A percentile compares a stretch with the other conserved stretches of the same genome.
Evolutionary conservation across 108 stramenopile species (phyloP).

Genomic region (Cyclotella distinguenda): DNA sequence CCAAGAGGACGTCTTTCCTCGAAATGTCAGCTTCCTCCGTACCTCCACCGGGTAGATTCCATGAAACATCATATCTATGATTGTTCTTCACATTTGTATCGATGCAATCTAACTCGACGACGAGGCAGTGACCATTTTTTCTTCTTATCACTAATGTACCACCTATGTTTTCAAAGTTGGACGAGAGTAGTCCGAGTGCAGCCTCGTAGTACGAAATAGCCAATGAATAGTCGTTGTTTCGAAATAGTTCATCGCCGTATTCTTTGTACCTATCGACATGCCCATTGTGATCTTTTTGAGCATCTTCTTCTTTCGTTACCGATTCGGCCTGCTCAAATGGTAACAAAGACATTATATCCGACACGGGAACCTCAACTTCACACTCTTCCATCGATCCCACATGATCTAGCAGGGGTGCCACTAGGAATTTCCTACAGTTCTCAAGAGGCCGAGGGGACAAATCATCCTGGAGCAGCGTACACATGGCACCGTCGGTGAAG

Average conservation of each 20-base stretch:
- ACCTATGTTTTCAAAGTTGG: constrained; percentile 37
- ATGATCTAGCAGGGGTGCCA: neutral
- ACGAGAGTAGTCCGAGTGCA: constrained; percentile 42
- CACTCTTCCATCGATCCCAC: neutral
- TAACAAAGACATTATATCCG: neutral
- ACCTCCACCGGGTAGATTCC: constrained; percentile 19
- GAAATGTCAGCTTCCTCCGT: constrained; percentile 30
- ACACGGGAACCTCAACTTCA: constrained; percentile 1
- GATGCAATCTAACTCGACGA: constrained; percentile 66
- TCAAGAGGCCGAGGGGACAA: constrained; percentile 20
- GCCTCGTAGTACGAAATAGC: constrained; percentile 66
- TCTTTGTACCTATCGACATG: constrained; percentile 40
- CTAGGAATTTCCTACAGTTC: neutral
- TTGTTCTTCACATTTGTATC: constrained; percentile 37
- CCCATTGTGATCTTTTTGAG: neutral
- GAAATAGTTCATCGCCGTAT: constrained; percentile 55
- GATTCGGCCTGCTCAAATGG: neutral
- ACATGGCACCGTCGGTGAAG: neutral
- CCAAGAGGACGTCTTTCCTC: constrained; percentile 33
- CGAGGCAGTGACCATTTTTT: constrained; percentile 49
- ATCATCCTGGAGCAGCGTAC: constrained; percentile 34
- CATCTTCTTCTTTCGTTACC: neutral
- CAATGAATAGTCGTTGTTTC: constrained; percentile 52
- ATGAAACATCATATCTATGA: constrained; percentile 42
- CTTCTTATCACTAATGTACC: constrained; percentile 43